phyloP scores from a whole-genome alignment of 2,329 filamentous ascomycete genomes.

The Diaporthe helianthi region DNA sequence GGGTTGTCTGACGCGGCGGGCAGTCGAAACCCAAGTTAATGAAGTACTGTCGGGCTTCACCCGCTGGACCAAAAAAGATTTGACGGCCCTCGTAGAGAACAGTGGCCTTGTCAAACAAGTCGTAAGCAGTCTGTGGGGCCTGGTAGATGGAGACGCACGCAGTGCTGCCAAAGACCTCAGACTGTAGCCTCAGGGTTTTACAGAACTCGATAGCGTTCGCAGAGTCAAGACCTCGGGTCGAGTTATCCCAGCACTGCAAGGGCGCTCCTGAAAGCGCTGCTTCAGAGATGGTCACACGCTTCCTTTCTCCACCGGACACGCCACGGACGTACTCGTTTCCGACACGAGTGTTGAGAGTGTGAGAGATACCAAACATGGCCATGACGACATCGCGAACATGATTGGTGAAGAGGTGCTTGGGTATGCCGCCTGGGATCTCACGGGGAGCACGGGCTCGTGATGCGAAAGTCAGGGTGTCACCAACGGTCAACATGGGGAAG shows the following conservation, averaged over 20 bases:
- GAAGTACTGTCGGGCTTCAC: conserved; percentile 70
- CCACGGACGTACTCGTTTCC: conserved; percentile 79
- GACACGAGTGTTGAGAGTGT: conserved; percentile 75
- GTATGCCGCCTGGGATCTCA: conserved; percentile 64
- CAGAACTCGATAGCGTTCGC: conserved; percentile 80
- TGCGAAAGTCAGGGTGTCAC: conserved; percentile 81
- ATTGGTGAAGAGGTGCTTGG: conserved; percentile 60
- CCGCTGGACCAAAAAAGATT: conserved; percentile 68
- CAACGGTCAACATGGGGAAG: conserved; percentile 78
- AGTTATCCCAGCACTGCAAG: conserved; percentile 75
- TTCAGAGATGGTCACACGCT: conserved; percentile 70
- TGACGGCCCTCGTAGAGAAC: conserved; percentile 68
- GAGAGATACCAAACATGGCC: conserved; percentile 77
- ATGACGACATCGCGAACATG: conserved; percentile 76
- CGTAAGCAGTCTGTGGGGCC: conserved; percentile 69
- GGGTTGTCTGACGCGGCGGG: conserved; percentile 70
- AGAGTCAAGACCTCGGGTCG: conserved; percentile 75
- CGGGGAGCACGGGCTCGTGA: conserved; percentile 73
- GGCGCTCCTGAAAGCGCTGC: conserved; percentile 65
- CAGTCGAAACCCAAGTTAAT: conserved; percentile 71
- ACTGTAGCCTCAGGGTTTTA: conserved; percentile 71
- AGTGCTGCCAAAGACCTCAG: conserved; percentile 70
- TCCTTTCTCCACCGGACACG: conserved; percentile 76
- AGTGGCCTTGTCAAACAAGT: conserved; percentile 65
- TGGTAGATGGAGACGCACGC: conserved; percentile 79